Conservation (phyloP, 306 rosid species). For the Fragaria iinumae region DNA sequence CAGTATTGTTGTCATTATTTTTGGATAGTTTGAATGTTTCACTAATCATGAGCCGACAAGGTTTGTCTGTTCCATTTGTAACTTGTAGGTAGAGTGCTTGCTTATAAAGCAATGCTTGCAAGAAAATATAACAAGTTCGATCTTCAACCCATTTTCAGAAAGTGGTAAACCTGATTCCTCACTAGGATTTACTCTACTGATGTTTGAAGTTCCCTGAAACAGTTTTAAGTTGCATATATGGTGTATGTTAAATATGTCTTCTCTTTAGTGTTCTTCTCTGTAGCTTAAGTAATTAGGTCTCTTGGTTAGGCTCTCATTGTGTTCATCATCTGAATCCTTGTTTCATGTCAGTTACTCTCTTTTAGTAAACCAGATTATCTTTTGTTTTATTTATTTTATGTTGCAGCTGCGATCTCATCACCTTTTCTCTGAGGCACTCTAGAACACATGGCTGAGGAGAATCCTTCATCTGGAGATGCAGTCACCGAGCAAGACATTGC, state of each 20-base stretch:
- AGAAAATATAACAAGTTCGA: not conserved
- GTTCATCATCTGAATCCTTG: not conserved
- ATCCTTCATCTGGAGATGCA: slow-evolving; percentile 26
- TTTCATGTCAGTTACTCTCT: not conserved
- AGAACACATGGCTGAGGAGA: slow-evolving; percentile 40
- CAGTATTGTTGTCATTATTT: not conserved
- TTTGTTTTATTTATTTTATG: not conserved
- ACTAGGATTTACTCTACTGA: not conserved
- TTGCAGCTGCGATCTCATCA: not conserved
- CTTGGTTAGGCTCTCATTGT: not conserved
- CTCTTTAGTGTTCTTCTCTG: not conserved
- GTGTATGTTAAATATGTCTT: not conserved
- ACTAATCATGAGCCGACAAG: not conserved
- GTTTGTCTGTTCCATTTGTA: not conserved
- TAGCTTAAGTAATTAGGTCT: not conserved
- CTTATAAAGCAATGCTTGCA: not conserved
- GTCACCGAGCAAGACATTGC: slow-evolving; percentile 27
- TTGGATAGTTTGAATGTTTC: not conserved
- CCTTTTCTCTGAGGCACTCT: not conserved
- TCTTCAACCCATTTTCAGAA: not conserved
- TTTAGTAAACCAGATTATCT: not conserved
- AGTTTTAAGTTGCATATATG: not conserved
- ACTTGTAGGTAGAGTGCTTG: not conserved
- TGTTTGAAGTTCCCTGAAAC: not conserved
- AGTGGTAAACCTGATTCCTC: not conserved